A percentile compares a stretch with the other conserved stretches of the same genome.
Evolutionary conservation across 495 filamentous ascomycete genomes (phyloP).

Genomic region (Hyaloscypha bicolor): DNA sequence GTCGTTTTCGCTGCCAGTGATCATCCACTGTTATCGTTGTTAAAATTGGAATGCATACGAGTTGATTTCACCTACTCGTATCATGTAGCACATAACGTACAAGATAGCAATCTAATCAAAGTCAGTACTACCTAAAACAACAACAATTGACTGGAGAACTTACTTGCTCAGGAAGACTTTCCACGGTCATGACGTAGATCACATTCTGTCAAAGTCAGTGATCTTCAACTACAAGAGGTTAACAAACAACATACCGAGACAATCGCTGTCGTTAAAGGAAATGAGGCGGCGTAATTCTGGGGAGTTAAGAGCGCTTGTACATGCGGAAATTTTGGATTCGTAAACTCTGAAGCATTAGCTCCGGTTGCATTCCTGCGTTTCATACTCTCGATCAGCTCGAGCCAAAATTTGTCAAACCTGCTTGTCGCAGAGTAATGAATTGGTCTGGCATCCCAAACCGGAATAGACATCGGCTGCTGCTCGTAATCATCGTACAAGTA

Average conservation of each 20-base stretch:
- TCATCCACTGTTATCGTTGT: background rate
- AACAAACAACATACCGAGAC: background rate
- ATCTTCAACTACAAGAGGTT: background rate
- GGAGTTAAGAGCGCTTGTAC: background rate
- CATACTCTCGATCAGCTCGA: background rate
- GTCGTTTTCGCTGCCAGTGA: background rate
- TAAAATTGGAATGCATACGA: background rate
- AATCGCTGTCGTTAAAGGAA: background rate
- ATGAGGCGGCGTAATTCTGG: background rate
- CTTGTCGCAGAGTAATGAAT: background rate
- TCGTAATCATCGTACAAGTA: background rate
- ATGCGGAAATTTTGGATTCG: background rate
- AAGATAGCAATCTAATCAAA: background rate
- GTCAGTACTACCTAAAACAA: background rate
- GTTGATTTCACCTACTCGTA: background rate
- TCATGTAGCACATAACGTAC: background rate
- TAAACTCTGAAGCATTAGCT: background rate
- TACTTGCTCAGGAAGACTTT: conserved; percentile 3
- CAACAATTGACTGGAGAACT: too few species aligned
- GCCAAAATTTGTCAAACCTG: background rate
- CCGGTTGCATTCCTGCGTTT: background rate
- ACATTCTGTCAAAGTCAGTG: background rate
- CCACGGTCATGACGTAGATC: background rate
- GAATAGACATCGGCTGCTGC: background rate
- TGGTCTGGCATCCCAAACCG: background rate